Evolutionary conservation across 345 rosid genomes (phyloP), one percentile per base, ranked within the genome.

Genomic region (Fremontodendron californicum): DNA sequence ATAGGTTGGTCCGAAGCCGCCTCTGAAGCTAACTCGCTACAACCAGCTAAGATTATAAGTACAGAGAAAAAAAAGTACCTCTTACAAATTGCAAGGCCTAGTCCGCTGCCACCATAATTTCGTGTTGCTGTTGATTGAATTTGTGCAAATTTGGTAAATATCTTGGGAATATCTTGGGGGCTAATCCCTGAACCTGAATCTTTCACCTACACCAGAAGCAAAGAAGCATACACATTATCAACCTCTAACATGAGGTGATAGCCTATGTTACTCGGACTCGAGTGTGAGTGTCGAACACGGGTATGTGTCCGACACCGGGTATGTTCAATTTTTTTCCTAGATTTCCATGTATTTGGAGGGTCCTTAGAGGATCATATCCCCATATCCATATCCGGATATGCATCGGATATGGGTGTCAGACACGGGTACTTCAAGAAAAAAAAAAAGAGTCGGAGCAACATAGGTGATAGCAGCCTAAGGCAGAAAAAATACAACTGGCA

Each of bases 1-100:
- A 27, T 5, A 18, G 25, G 40, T 69, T 27, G 19, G 57, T 69
- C 73, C 51, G 27, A 45, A 69, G 54, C 21, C 12, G 40, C 65
- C 65, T 5, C 9, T 46, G 16, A 5, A 31, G 33, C 33, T 16
- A 69, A 43, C 2, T 43, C 40, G 27, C 23, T 43, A 13, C 11
- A 48, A 49, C 5, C 42, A 15, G 65, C 18, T 29, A 19, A 61
- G 65, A 61, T 12, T 37, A 39, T 13, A 12, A 60, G 19, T 45
- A 15, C 25, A 58, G 46, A 60, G 43, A 4, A 58, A 16, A 21
- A 60, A 60, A 13, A 77, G 51, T 84, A 94, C 99, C 99, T 92
- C 83, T 92, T 94, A 88, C 95, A 96, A 83, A 96, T 96, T 69
- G 98, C 99, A 72, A 92, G 97, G 60, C 99, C 99, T 75, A 96